These are phyloP conservation scores for Mycena epipterygia DNA, from an alignment of 768 basidiomycete species.

Conservation along the genomic window DNA sequence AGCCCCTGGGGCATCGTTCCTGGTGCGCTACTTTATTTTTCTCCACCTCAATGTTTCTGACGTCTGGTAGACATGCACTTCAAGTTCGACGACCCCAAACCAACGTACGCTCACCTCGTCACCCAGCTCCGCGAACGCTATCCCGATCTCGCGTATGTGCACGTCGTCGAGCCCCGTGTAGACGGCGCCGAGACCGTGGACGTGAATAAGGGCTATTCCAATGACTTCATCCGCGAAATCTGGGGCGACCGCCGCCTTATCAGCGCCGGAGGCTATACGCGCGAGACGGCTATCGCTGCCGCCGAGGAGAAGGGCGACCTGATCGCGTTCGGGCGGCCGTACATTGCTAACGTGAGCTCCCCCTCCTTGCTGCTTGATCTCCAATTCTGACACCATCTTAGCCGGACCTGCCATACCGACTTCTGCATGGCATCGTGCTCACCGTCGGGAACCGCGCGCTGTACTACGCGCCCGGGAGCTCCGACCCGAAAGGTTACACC, in stretches of 20 bases:
- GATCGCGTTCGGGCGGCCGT: no score
- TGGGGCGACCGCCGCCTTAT: neutral
- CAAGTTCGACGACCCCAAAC: constrained; percentile 56
- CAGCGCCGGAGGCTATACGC: no score
- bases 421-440: constrained; percentile 44
- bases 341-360: constrained; percentile 54
- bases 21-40: constrained; percentile 39
- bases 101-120: constrained; percentile 60
- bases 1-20: constrained; percentile 54
- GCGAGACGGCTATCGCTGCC: no score
- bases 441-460: constrained; percentile 40
- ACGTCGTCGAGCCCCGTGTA: no score
- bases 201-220: constrained; percentile 34
- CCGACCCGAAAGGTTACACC: constrained; percentile 49
- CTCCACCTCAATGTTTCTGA: constrained; percentile 34
- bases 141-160: constrained; percentile 52
- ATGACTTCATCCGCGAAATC: constrained; percentile 35
- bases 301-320: no score
- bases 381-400: no score
- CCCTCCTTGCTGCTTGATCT: no score
- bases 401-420: constrained; percentile 51
- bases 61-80: constrained; percentile 51
- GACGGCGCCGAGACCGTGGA: constrained; percentile 26
- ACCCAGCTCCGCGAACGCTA: constrained; percentile 48
- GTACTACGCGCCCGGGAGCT: no score